Evolutionary conservation across 1,284 basidiomycete genomes (phyloP).

Genomic region (Heliocybe sulcata): DNA sequence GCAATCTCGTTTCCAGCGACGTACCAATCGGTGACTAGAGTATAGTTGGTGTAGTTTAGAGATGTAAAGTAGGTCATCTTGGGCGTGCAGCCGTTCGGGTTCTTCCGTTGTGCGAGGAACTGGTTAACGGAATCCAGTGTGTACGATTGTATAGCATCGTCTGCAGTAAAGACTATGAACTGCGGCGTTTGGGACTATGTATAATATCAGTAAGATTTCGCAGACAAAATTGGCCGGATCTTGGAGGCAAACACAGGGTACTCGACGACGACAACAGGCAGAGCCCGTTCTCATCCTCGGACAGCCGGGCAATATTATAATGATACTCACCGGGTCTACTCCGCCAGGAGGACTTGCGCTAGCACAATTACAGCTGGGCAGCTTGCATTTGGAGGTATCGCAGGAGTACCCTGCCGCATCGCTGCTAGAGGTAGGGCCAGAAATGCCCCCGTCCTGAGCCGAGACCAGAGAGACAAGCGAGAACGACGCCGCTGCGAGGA

Average conservation of each 20-base stretch:
- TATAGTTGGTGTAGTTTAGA: slow-evolving; percentile 73
- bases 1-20: slow-evolving; percentile 83
- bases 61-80: slow-evolving; percentile 75
- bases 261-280: not conserved
- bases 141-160: slow-evolving; percentile 71
- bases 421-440: slow-evolving; percentile 38
- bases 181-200: slow-evolving; percentile 54
- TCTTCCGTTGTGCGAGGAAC: slow-evolving; percentile 71
- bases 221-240: not conserved
- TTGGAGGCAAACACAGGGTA: too few species aligned
- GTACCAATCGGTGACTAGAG: slow-evolving; percentile 79
- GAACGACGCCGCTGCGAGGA: slow-evolving; percentile 23
- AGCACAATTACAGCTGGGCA: slow-evolving; percentile 69
- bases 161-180: slow-evolving; percentile 68
- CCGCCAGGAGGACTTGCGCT: slow-evolving; percentile 68
- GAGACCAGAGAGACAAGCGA: slow-evolving; percentile 18
- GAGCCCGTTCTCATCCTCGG: not conserved
- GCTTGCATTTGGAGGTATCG: slow-evolving; percentile 54
- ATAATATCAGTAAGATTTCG: not conserved
- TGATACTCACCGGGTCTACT: slow-evolving; percentile 45
- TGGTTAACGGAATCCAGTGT: slow-evolving; percentile 67
- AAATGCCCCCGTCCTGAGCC: slow-evolving; percentile 46
- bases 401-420: slow-evolving; percentile 63
- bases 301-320: not conserved
- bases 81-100: slow-evolving; percentile 76